Conservation (phyloP, 495 filamentous ascomycete genomes). For the Aspergillus taichungensis region DNA sequence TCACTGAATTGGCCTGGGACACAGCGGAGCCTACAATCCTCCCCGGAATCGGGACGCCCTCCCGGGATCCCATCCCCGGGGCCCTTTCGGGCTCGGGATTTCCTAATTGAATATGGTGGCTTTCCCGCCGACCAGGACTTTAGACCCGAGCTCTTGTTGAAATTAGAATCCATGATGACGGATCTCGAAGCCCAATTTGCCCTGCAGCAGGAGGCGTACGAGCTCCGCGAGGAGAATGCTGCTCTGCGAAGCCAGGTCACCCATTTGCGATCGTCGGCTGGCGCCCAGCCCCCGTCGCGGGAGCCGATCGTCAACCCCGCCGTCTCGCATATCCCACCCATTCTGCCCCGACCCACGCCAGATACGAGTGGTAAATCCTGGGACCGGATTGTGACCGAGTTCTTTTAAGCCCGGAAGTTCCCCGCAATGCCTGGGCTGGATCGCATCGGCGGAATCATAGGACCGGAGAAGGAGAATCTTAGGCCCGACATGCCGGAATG, state of each 20-base stretch:
- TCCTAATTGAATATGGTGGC: slow-evolving; percentile 6
- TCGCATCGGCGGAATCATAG: too few relatives aligned
- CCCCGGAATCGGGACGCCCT: too few relatives aligned
- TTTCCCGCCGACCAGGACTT: slow-evolving; percentile 10
- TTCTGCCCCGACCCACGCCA: slow-evolving; percentile 4
- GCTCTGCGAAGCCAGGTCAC: slow-evolving; percentile 16
- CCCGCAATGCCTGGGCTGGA: neutral
- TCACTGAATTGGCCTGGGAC: neutral
- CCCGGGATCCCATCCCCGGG: neutral
- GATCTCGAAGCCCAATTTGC: slow-evolving; percentile 14
- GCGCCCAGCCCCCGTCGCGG: slow-evolving; percentile 7
- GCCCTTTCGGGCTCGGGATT: slow-evolving; percentile 6
- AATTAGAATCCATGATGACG: slow-evolving; percentile 15
- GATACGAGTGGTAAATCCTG: slow-evolving; percentile 16
- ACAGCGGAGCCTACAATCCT: neutral
- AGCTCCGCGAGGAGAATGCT: slow-evolving; percentile 14
- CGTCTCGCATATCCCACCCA: neutral
- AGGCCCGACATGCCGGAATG: too few relatives aligned
- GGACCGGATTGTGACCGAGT: slow-evolving; percentile 22
- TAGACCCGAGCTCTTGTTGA: slow-evolving; percentile 11
- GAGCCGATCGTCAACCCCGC: slow-evolving; percentile 6
- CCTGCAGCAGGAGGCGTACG: slow-evolving; percentile 9
- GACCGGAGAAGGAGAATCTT: too few relatives aligned
- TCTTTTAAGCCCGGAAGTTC: slow-evolving; percentile 11
- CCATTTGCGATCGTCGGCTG: slow-evolving; percentile 14